Evolutionary conservation across 2,329 filamentous ascomycete genomes (phyloP).

Genomic region (Colletotrichum gloeosporioides): DNA sequence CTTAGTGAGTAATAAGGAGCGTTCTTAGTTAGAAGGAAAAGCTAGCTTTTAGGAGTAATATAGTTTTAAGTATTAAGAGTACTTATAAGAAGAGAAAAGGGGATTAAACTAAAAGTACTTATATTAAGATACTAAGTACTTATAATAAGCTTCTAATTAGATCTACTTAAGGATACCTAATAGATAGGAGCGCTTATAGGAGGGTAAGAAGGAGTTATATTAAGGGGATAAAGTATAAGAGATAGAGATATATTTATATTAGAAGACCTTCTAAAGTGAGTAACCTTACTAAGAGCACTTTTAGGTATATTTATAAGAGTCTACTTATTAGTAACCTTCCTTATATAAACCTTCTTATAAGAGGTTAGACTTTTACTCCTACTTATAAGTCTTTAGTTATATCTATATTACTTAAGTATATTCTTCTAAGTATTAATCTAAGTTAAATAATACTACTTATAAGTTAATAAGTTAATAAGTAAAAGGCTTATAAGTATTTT

Average conservation of each 20-base stretch:
- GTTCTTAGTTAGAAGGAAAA: accelerated
- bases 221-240: not conserved
- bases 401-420: not conserved
- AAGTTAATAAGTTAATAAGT: too few species aligned
- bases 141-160: not conserved
- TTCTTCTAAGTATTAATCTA: not conserved
- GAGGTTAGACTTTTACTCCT: not conserved
- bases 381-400: not conserved
- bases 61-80: accelerated
- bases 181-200: too few species aligned
- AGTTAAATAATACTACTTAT: not conserved
- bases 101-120: not conserved
- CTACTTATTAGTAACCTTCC: not conserved
- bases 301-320: not conserved
- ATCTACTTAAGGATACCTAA: too few species aligned
- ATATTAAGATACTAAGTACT: not conserved
- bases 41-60: accelerated
- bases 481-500: not conserved
- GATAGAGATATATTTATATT: too few species aligned
- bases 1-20: not conserved
- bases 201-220: not conserved
- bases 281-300: not conserved
- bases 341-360: not conserved
- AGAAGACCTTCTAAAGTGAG: too few species aligned
- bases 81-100: not conserved